These are phyloP conservation scores for Balakata baccata DNA, from an alignment of 345 rosid species.

Conservation along the genomic window DNA sequence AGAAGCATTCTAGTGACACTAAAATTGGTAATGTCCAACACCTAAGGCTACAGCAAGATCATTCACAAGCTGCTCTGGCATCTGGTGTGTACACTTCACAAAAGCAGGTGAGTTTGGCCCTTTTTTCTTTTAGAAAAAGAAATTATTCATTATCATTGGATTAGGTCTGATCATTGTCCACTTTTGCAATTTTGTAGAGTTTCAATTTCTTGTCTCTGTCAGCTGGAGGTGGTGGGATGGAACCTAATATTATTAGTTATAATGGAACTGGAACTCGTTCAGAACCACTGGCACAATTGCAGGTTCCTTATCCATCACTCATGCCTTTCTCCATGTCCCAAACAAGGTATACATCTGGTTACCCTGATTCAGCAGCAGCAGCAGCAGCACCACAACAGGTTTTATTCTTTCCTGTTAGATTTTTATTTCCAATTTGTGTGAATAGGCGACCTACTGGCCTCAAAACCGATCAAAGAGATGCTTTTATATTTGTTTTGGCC, in stretches of 20 bases:
- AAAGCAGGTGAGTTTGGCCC: constrained; percentile 43
- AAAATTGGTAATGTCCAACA: constrained; percentile 27
- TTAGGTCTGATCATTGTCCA: constrained; percentile 14
- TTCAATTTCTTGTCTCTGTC: constrained; percentile 64
- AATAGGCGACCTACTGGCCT: not conserved
- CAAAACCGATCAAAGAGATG: not conserved
- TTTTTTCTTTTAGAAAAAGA: not conserved
- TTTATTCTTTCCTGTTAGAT: not conserved
- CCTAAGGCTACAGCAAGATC: constrained; percentile 30
- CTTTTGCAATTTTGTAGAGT: constrained; percentile 38
- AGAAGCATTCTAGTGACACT: constrained; percentile 27
- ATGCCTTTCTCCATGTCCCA: constrained; percentile 30
- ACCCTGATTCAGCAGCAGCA: constrained; percentile 39
- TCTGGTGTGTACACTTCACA: constrained; percentile 27
- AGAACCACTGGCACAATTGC: constrained; percentile 31
- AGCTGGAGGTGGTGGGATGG: constrained; percentile 30
- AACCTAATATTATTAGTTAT: constrained; percentile 20
- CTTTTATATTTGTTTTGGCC: not conserved
- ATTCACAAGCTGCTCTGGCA: constrained; percentile 20
- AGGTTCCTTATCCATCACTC: constrained; percentile 35
- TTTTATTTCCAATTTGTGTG: not conserved
- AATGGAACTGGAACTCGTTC: constrained; percentile 27
- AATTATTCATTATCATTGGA: not conserved
- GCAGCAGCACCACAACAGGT: constrained; percentile 62
- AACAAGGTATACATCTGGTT: constrained; percentile 30